A percentile compares a stretch with the other conserved stretches of the same genome.
Evolutionary conservation across 148 eudicot genomes (phyloP).

Genomic region (Fagopyrum homotropicum): DNA sequence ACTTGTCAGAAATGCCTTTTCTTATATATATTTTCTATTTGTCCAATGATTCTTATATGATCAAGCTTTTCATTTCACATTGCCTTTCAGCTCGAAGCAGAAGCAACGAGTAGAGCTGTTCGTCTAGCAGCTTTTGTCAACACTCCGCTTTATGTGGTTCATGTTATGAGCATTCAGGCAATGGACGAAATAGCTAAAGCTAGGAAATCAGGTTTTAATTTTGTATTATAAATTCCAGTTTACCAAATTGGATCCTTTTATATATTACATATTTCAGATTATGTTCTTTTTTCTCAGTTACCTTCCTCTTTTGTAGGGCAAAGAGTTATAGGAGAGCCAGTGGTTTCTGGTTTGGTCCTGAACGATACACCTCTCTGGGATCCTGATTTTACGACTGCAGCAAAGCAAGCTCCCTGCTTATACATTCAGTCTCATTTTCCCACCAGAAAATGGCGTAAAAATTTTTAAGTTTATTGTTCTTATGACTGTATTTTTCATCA

Average conservation of each 20-base stretch:
- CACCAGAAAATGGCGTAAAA: neutral
- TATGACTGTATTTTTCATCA: slow-evolving; percentile 20
- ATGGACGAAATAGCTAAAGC: slow-evolving; percentile 97
- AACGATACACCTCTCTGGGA: slow-evolving; percentile 91
- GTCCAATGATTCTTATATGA: neutral
- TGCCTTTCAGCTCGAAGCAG: slow-evolving; percentile 77
- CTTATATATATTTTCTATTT: neutral
- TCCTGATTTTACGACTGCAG: slow-evolving; percentile 79
- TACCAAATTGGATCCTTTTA: neutral
- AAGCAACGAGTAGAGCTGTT: slow-evolving; percentile 94
- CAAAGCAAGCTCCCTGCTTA: slow-evolving; percentile 47
- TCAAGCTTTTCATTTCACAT: neutral
- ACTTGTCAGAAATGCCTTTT: neutral
- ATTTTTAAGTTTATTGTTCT: neutral
- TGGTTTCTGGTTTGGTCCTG: slow-evolving; percentile 74
- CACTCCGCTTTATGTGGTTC: slow-evolving; percentile 87
- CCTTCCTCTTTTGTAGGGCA: slow-evolving; percentile 54
- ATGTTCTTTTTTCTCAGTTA: neutral
- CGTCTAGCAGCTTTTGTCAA: slow-evolving; percentile 87
- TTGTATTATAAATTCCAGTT: neutral
- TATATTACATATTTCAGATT: neutral
- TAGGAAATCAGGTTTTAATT: slow-evolving; percentile 66
- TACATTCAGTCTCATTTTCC: slow-evolving; percentile 4
- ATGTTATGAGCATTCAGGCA: slow-evolving; percentile 97
- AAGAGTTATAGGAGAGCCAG: slow-evolving; percentile 85